A percentile compares a stretch with the other conserved stretches of the same genome.
phyloP scores from a whole-genome alignment of 768 basidiomycete species.

The Mycena epipterygia region DNA sequence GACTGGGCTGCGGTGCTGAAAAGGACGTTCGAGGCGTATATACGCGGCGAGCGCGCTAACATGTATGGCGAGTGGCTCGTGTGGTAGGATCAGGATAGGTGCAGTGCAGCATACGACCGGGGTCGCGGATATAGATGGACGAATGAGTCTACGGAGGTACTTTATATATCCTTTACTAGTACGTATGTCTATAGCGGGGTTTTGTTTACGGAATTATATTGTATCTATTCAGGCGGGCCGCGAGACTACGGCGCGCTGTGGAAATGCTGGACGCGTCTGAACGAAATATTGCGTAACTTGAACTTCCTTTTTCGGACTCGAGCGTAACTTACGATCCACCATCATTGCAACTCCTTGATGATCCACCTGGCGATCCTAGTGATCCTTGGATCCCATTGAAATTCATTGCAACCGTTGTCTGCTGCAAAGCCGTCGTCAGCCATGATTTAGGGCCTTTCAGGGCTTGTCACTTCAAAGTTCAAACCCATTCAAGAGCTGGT shows the following conservation, averaged over 20 bases:
- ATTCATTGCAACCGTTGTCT: no score
- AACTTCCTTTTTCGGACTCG: no score
- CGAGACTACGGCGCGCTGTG: background rate
- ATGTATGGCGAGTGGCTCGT: constrained; percentile 88
- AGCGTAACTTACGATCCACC: no score
- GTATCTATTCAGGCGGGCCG: background rate
- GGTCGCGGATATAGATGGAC: no score
- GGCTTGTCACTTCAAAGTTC: no score
- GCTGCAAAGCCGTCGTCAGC: no score
- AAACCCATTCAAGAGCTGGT: no score
- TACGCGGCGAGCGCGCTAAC: constrained; percentile 90
- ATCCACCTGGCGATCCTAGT: no score
- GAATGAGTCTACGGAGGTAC: background rate
- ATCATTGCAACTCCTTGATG: no score
- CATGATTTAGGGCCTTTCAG: no score
- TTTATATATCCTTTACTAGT: constrained; percentile 27
- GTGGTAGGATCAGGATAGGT: constrained; percentile 15
- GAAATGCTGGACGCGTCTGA: background rate
- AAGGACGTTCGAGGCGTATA: constrained; percentile 92
- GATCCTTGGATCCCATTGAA: no score
- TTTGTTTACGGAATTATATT: background rate
- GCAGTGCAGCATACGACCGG: no score
- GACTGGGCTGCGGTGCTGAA: constrained; percentile 93
- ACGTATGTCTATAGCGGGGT: constrained; percentile 6
- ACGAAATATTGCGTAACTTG: background rate